These are phyloP conservation scores for Kwoniella sp. DNA, from an alignment of 768 basidiomycete genomes.

Conservation along the genomic window DNA sequence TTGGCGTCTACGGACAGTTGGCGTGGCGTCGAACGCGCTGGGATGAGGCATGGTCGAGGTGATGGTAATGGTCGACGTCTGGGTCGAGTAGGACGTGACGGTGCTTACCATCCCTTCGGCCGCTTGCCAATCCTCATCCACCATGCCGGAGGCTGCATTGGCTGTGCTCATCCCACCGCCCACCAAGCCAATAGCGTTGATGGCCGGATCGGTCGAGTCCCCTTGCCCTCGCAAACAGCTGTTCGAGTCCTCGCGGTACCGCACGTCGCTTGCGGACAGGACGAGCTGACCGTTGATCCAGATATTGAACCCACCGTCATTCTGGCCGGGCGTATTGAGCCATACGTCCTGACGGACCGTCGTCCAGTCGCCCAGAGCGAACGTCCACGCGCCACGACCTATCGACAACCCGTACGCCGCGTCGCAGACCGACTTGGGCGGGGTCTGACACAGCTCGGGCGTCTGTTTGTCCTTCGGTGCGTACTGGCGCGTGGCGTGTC, in stretches of 20 bases:
- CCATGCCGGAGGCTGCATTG: neutral
- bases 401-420: slow-evolving; percentile 67
- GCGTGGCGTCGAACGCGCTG: neutral
- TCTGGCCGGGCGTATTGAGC: slow-evolving; percentile 69
- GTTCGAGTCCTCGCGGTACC: slow-evolving; percentile 19
- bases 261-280: slow-evolving; percentile 50
- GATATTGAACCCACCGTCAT: slow-evolving; percentile 64
- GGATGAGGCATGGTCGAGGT: slow-evolving; percentile 6
- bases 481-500: slow-evolving; percentile 56
- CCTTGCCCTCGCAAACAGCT: slow-evolving; percentile 12
- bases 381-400: slow-evolving; percentile 67
- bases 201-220: slow-evolving; percentile 1
- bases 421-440: slow-evolving; percentile 62
- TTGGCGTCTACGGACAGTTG: neutral
- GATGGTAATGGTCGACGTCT: slow-evolving; percentile 7
- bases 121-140: slow-evolving; percentile 15
- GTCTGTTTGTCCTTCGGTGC: slow-evolving; percentile 70
- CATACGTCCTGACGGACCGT: slow-evolving; percentile 63
- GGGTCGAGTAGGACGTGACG: neutral
- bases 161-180: neutral
- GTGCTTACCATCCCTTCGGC: slow-evolving; percentile 6
- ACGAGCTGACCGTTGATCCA: slow-evolving; percentile 61
- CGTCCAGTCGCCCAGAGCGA: slow-evolving; percentile 65
- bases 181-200: slow-evolving; percentile 4
- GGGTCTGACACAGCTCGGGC: slow-evolving; percentile 57